These are phyloP conservation scores for Penicillium canescens DNA, from an alignment of 495 filamentous ascomycete species.

Conservation along the genomic window DNA sequence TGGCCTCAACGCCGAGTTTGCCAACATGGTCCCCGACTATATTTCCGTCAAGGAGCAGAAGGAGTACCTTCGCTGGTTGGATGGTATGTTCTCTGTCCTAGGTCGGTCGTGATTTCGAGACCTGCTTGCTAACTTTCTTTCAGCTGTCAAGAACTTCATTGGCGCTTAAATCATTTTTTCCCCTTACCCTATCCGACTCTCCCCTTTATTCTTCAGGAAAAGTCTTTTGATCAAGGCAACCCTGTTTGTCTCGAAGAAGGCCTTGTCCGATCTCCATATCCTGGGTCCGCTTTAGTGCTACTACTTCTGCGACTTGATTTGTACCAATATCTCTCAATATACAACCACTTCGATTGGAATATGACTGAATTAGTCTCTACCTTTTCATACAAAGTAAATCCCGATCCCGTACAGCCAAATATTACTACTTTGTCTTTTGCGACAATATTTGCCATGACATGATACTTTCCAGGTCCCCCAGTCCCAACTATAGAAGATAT, in stretches of 20 bases:
- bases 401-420: too few species aligned
- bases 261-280: background rate
- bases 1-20: conserved; percentile 84
- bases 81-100: conserved; percentile 52
- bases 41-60: conserved; percentile 99
- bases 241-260: background rate
- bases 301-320: conserved; percentile 2
- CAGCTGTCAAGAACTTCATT: conserved; percentile 73
- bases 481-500: too few species aligned
- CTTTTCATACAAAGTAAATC: background rate
- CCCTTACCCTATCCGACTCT: background rate
- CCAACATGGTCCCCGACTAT: conserved; percentile 91
- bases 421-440: too few species aligned
- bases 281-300: background rate
- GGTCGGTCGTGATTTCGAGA: background rate
- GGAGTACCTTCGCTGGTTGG: conserved; percentile 92
- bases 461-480: too few species aligned
- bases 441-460: too few species aligned
- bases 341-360: conserved; percentile 5
- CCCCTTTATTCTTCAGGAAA: background rate
- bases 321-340: conserved; percentile 9
- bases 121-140: conserved; percentile 13
- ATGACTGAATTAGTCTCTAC: background rate
- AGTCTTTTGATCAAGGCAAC: background rate
- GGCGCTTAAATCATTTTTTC: conserved; percentile 54